Percentiles rank a stretch among this genome's conserved stretches.
Evolutionary conservation across 2,329 filamentous ascomycete species (phyloP).

Genomic region (Sporothrix pseudoabietina): DNA sequence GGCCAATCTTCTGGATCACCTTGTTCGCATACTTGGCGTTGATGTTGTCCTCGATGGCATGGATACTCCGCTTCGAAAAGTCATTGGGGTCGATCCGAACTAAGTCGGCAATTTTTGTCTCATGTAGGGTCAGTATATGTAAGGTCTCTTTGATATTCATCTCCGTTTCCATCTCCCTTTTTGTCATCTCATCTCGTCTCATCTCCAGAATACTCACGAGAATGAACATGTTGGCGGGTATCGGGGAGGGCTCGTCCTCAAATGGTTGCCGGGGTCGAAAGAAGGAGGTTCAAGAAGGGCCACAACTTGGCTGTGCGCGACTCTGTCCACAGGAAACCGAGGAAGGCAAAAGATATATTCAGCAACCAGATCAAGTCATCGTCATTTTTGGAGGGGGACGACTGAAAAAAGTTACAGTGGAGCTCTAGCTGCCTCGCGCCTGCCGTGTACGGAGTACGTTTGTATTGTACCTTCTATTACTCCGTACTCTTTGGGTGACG

Average conservation of each 20-base stretch:
- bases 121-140: not conserved
- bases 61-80: conserved; percentile 77
- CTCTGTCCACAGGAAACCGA: not conserved
- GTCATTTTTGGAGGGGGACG: conserved; percentile 26
- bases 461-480: not conserved
- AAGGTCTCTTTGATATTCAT: not conserved
- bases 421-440: conserved; percentile 21
- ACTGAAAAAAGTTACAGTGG: conserved; percentile 28
- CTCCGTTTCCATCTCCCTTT: not conserved
- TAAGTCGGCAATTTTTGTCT: conserved; percentile 94
- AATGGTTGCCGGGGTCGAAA: not conserved
- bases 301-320: not conserved
- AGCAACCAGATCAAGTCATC: not conserved
- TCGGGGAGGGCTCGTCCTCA: too few species aligned
- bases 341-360: not conserved
- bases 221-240: conserved; percentile 51
- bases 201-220: conserved; percentile 44
- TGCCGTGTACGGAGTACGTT: not conserved
- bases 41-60: conserved; percentile 94
- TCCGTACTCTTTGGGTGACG: not conserved
- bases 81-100: conserved; percentile 90
- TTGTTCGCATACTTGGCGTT: conserved; percentile 97
- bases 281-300: not conserved
- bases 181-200: not conserved
- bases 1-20: conserved; percentile 88